Base-by-base conservation (phyloP, 352 stramenopile genomes). In the Albugo laibachii region DNA sequence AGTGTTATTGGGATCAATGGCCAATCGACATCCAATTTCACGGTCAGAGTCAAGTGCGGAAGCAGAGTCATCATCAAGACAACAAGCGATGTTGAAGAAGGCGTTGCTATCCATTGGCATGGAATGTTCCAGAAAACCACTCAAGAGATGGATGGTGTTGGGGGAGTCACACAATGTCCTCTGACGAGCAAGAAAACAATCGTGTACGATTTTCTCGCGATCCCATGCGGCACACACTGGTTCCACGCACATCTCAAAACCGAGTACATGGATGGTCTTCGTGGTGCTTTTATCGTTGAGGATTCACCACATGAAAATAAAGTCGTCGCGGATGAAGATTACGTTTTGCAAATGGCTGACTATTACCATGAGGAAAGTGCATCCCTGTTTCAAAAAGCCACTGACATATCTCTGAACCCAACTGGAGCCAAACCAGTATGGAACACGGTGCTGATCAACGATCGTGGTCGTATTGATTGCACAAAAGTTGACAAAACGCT, bases 381-480 rank as follows among this genome's bases (percentile, higher is more conserved):
- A 18, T 16, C 16, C 3, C 40, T 45, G 0, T 31, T 31, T 8
- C 3, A 31, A 10, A 3, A 31, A 31, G 3, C 8, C 24, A 31
- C 24, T 8, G 8, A 31, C 24, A 31, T 31, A 31, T 10, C 24
- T 31, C 8, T 31, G 24, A 31, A 31, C 8, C 24, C 24, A 8
- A 31, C 3, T 8, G 24, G 24, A 31, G 24, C 24, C 24, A 31
- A 31, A 31, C 54, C 16, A 3, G 63, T 67, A 36, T 62, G 56
- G 55, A 56, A 70, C 24, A 58, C 49, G 31, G 56, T 66, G 14
- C 38, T 67, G 1, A 66, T 67, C 45, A 70, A 70, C 47, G 58
- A 66, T 40, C 56, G 41, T 11, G 62, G 56, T 0, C 59, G 62
- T 16, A 67, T 67, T 52, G 61, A 63, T 45, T 70, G 59, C 59